These are phyloP conservation scores for Xylariaceae sp. DNA, from an alignment of 2,329 filamentous ascomycete species.

Conservation along the genomic window DNA sequence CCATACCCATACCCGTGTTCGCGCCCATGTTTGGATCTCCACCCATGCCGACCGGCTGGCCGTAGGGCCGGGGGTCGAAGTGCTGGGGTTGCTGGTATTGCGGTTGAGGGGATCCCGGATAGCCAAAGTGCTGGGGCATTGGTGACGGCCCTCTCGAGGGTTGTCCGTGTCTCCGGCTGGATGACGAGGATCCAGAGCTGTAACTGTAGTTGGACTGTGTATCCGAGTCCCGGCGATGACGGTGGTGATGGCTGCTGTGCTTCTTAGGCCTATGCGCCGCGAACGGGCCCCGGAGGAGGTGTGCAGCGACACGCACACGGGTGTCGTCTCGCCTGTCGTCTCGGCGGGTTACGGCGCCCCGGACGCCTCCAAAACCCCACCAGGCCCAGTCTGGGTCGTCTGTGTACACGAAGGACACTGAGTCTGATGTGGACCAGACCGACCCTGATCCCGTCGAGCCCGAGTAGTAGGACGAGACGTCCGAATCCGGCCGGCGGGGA, in stretches of 20 bases:
- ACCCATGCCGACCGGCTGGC: slow-evolving; percentile 12
- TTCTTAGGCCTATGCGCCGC: slow-evolving; percentile 26
- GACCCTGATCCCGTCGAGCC: slow-evolving; percentile 26
- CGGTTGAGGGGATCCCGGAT: slow-evolving; percentile 6
- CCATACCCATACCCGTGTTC: not conserved
- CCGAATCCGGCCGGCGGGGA: slow-evolving; percentile 21
- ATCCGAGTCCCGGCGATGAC: slow-evolving; percentile 12
- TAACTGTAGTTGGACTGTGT: slow-evolving; percentile 14
- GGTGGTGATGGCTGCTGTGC: slow-evolving; percentile 7
- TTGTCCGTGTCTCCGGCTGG: slow-evolving; percentile 11
- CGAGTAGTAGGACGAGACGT: slow-evolving; percentile 29
- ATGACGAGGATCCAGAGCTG: slow-evolving; percentile 14
- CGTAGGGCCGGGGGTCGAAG: slow-evolving; percentile 12
- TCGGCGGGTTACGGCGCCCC: slow-evolving; percentile 30
- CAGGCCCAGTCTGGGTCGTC: slow-evolving; percentile 25
- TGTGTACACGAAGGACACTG: slow-evolving; percentile 30
- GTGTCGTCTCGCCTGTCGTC: slow-evolving; percentile 25
- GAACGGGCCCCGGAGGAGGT: slow-evolving; percentile 33
- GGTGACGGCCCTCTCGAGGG: slow-evolving; percentile 9
- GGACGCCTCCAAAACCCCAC: slow-evolving; percentile 26
- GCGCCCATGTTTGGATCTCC: not conserved
- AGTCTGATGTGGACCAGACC: slow-evolving; percentile 29
- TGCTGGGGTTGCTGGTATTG: slow-evolving; percentile 13
- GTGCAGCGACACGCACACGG: slow-evolving; percentile 27
- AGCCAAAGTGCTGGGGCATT: slow-evolving; percentile 7